Base-by-base conservation (phyloP, 2,329 filamentous ascomycete genomes). In the Chaetomium olivaceum region DNA sequence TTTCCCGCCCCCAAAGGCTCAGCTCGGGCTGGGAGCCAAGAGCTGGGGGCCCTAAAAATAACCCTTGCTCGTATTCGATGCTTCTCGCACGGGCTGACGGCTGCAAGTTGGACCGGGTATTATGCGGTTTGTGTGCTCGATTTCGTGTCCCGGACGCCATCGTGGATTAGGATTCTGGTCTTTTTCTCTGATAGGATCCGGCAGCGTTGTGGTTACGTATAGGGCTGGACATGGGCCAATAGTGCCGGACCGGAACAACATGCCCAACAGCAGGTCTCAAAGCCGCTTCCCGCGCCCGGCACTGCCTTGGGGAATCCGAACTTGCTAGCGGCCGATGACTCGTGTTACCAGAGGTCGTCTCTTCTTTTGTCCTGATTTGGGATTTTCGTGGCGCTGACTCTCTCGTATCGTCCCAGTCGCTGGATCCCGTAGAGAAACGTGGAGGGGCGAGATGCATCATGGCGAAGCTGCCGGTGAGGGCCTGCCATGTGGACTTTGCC, bases 351-450 rank as follows among this genome's bases (percentile, higher is more conserved):
- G 14, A 36, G 25, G 1, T 6, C 5, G 25, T 50, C 31, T 64
- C 51, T 39, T 64, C 27, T 48, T 48, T 12, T 55, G 46, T n/a
- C 61, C 61, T 23, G 11, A 63, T 52, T 52, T 39, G 61, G 55
- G 21, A 48, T 8, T 23, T 3, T 27, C 29, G 27, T 9, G 55
- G 12, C 23, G 23, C n/a, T 43, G 55, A 23, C 7, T 51, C 7
- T 29, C 39, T 60, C 56, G 62, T 64, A 64, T 64, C 50, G 9
- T 51, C 36, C 62, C 23, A 55, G 33, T 63, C 48, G 48, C 25
- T 36, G 55, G 46, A 43, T 58, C 43, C 43, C 31, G 61, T 48
- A 23, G 48, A 48, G 56, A 21, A 16, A n/a, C 46, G 54, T 48
- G 31, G 48, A 48, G 48, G 8, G 21, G 4, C 31, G 46, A 54